phyloP scores from a whole-genome alignment of 2,329 filamentous ascomycete species.

The Aureobasidium sp. region DNA sequence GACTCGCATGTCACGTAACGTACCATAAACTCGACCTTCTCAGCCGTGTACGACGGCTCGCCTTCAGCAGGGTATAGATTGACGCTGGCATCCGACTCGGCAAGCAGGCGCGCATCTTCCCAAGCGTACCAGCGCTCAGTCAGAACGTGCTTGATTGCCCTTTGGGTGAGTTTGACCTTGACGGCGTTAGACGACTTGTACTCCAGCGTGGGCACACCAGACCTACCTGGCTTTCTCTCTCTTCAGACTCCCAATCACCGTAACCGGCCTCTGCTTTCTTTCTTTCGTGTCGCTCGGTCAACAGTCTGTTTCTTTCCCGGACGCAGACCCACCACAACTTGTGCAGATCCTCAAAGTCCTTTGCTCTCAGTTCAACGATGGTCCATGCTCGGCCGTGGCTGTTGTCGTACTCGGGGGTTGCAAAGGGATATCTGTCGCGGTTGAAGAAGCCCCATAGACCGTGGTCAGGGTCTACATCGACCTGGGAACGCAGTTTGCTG shows the following conservation, averaged over 20 bases:
- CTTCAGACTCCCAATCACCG: constrained; percentile 58
- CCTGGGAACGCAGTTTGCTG: constrained; percentile 44
- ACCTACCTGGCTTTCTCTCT: constrained; percentile 55
- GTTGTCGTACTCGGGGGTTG: constrained; percentile 60
- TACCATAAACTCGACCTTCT: neutral
- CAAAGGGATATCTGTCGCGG: constrained; percentile 56
- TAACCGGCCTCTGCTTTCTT: constrained; percentile 59
- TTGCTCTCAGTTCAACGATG: constrained; percentile 73
- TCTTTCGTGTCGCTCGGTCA: constrained; percentile 67
- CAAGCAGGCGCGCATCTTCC: constrained; percentile 63
- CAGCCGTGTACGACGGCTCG: constrained; percentile 21
- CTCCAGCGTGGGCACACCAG: no score
- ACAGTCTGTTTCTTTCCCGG: constrained; percentile 80
- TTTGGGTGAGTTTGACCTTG: constrained; percentile 69
- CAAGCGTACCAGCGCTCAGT: constrained; percentile 85
- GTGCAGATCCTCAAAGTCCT: constrained; percentile 92
- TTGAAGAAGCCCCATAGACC: constrained; percentile 92
- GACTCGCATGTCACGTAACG: neutral
- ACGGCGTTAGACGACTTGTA: neutral
- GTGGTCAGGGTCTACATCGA: constrained; percentile 62
- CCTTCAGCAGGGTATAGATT: constrained; percentile 39
- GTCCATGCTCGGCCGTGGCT: constrained; percentile 76
- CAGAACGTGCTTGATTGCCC: constrained; percentile 71
- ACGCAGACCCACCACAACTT: constrained; percentile 88
- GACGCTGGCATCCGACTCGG: constrained; percentile 58